These are phyloP conservation scores for Epichloe brachyelytri DNA, from an alignment of 2,329 filamentous ascomycete genomes.

Conservation along the genomic window DNA sequence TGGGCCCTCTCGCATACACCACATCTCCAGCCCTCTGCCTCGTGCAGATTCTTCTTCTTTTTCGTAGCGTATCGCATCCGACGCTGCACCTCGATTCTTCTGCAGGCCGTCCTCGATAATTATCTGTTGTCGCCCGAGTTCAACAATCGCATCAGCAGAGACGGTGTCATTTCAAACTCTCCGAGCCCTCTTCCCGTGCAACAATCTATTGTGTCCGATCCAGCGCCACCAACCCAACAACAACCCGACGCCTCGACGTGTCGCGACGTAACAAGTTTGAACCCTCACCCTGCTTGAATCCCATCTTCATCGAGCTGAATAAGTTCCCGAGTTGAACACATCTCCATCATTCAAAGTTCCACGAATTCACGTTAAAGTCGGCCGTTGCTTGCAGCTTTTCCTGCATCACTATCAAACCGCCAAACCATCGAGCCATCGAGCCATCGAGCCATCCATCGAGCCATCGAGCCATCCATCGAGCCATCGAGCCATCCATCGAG, in stretches of 20 bases:
- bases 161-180: neutral
- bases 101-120: neutral
- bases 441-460: no score
- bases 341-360: neutral
- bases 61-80: neutral
- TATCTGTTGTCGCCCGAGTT: neutral
- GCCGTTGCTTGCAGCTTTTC: neutral
- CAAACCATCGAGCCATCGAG: neutral
- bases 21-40: slow-evolving; percentile 4
- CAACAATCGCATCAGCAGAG: neutral
- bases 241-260: neutral
- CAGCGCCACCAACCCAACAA: neutral
- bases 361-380: neutral
- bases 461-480: neutral
- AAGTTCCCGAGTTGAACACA: neutral
- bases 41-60: neutral
- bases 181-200: neutral
- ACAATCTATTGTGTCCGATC: neutral
- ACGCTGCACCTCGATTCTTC: neutral
- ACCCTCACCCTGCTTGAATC: neutral
- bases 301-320: neutral
- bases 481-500: no score
- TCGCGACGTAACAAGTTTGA: neutral
- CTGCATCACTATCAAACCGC: neutral
- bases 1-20: neutral